These are phyloP conservation scores for Suillus ampliporus DNA, from an alignment of 768 basidiomycete species.

Conservation along the genomic window DNA sequence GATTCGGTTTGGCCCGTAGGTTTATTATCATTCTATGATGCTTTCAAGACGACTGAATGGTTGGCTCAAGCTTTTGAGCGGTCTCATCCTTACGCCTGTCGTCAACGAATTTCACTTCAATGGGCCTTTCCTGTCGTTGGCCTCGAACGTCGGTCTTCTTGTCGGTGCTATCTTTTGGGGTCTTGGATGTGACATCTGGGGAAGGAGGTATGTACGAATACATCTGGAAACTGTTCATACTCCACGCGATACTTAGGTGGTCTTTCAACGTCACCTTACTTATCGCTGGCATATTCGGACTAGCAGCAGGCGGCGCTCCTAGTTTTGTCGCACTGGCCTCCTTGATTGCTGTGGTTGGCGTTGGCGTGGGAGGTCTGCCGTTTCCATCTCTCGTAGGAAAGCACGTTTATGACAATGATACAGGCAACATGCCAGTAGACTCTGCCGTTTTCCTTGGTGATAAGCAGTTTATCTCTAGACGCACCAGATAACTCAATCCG, in stretches of 20 bases:
- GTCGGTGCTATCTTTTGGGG: constrained; percentile 57
- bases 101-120: constrained; percentile 54
- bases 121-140: constrained; percentile 54
- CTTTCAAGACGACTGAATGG: constrained; percentile 1
- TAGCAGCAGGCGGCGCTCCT: constrained; percentile 52
- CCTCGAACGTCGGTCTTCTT: constrained; percentile 58
- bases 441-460: constrained; percentile 56
- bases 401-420: background rate
- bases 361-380: constrained; percentile 52
- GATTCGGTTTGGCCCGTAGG: constrained; percentile 47
- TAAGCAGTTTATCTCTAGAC: background rate
- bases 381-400: background rate
- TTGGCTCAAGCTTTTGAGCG: constrained; percentile 41
- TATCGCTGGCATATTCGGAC: constrained; percentile 57
- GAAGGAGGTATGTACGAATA: constrained; percentile 43
- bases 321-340: constrained; percentile 55
- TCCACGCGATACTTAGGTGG: constrained; percentile 37
- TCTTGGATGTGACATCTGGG: constrained; percentile 57
- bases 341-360: constrained; percentile 48
- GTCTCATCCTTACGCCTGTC: constrained; percentile 53
- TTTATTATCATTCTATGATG: background rate
- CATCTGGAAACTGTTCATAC: background rate
- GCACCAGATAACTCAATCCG: constrained; percentile 2
- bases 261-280: constrained; percentile 62
- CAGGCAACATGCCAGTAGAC: constrained; percentile 61